Percentiles rank a stretch among this genome's conserved stretches.
Conservation (phyloP, 768 basidiomycete species). For the Rhodotorula kratochvilovae region DNA sequence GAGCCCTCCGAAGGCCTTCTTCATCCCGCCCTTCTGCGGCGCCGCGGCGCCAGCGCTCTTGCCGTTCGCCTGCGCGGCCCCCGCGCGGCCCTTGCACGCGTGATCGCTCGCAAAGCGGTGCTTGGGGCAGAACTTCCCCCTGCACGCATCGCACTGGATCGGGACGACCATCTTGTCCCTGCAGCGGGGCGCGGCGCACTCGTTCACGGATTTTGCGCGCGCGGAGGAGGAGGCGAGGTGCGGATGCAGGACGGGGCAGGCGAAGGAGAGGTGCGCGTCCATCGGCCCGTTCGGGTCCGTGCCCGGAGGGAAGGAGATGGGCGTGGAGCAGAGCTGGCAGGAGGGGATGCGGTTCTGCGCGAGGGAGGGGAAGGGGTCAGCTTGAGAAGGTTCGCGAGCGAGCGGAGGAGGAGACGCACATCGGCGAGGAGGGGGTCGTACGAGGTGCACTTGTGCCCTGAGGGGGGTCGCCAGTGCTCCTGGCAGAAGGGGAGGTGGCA, state of each 20-base stretch:
- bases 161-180: slow-evolving; percentile 33
- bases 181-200: slow-evolving; percentile 26
- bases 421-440: slow-evolving; percentile 23
- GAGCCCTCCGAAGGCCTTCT: neutral
- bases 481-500: slow-evolving; percentile 26
- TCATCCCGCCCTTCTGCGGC: too few relatives aligned
- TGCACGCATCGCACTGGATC: slow-evolving; percentile 28
- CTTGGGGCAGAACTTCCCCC: slow-evolving; percentile 15
- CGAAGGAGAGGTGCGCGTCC: slow-evolving; percentile 32
- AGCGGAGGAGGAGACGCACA: neutral
- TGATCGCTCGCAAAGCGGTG: slow-evolving; percentile 37
- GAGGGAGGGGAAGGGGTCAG: neutral
- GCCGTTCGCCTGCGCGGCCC: neutral
- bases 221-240: neutral
- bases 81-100: slow-evolving; percentile 4
- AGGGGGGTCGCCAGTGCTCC: slow-evolving; percentile 25
- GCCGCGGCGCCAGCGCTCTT: too few relatives aligned
- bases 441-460: slow-evolving; percentile 7
- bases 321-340: slow-evolving; percentile 36
- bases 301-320: slow-evolving; percentile 19
- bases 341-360: slow-evolving; percentile 35
- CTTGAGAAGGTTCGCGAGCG: neutral
- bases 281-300: slow-evolving; percentile 36
- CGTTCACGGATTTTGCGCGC: slow-evolving; percentile 5
- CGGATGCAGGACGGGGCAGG: slow-evolving; percentile 29